Evolutionary conservation across 2,329 filamentous ascomycete species (phyloP).

Genomic region (Aschersonia sp.): DNA sequence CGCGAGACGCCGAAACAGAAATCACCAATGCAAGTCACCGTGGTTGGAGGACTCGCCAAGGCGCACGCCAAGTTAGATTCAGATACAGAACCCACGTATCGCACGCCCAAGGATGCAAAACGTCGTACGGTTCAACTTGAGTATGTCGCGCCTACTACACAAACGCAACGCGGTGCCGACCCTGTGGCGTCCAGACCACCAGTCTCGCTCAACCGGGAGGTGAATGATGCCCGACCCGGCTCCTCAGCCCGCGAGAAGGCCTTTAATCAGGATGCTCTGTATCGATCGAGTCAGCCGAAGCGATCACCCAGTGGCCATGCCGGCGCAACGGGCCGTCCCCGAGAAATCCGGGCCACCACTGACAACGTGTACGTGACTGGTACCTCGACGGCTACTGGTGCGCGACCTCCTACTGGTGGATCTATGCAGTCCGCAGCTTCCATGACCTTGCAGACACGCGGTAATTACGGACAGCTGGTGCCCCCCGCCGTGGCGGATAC

Average conservation of each 20-base stretch:
- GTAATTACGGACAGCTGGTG: conserved; percentile 66
- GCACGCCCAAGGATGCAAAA: conserved; percentile 73
- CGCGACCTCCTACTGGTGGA: conserved; percentile 66
- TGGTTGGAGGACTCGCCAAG: conserved; percentile 49
- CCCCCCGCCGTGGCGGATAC: conserved; percentile 78
- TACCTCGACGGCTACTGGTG: conserved; percentile 25
- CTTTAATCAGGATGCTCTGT: conserved; percentile 36
- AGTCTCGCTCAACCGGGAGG: conserved; percentile 22
- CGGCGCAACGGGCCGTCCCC: conserved; percentile 11
- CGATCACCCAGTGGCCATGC: conserved; percentile 34
- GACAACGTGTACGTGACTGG: conserved; percentile 28
- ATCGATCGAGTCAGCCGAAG: conserved; percentile 20
- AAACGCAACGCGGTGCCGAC: conserved; percentile 56
- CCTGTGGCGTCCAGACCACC: conserved; percentile 12
- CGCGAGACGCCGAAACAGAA: conserved; percentile 69
- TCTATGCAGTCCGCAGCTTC: conserved; percentile 58
- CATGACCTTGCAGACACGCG: conserved; percentile 51
- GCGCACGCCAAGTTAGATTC: conserved; percentile 63
- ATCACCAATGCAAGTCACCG: conserved; percentile 25
- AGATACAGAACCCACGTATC: conserved; percentile 39
- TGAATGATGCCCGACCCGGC: conserved; percentile 16
- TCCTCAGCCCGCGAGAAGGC: conserved; percentile 37
- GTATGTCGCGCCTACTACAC: conserved; percentile 82
- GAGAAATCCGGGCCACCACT: conserved; percentile 21
- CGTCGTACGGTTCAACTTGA: conserved; percentile 92